Percentiles rank a stretch among this genome's conserved stretches.
These are phyloP conservation scores for Verticillium isaacii DNA, from an alignment of 2,329 filamentous ascomycete genomes.

Conservation along the genomic window DNA sequence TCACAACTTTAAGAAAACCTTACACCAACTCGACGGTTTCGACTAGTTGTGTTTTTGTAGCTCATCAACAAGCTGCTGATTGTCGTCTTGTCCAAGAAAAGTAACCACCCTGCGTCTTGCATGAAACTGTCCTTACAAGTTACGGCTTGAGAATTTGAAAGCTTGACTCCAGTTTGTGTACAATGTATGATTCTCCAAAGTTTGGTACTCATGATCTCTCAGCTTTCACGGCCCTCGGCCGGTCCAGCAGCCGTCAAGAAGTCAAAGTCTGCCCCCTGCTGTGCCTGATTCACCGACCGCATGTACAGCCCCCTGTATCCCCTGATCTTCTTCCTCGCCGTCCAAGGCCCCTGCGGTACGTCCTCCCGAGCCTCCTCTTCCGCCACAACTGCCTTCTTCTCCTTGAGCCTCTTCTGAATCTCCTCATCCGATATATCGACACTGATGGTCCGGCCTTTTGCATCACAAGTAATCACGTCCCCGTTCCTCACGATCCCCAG, in stretches of 20 bases:
- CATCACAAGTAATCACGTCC: conserved; percentile 75
- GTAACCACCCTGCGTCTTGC: no score
- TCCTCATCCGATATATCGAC: conserved; percentile 65
- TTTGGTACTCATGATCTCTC: not conserved
- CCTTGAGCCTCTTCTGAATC: conserved; percentile 53
- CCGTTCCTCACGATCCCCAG: conserved; percentile 73
- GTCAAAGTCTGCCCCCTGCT: conserved; percentile 56
- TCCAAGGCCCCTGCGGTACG: conserved; percentile 23
- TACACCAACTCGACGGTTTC: no score
- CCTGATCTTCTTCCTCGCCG: conserved; percentile 33
- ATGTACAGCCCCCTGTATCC: conserved; percentile 58
- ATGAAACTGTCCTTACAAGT: no score
- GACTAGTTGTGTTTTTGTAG: no score
- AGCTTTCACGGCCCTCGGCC: not conserved
- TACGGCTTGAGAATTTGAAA: no score
- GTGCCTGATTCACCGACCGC: conserved; percentile 54
- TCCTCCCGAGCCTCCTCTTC: conserved; percentile 49
- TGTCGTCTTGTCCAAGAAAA: no score
- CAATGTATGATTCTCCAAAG: no score
- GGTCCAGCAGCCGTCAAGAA: conserved; percentile 48
- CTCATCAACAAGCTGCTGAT: no score
- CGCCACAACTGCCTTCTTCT: conserved; percentile 46
- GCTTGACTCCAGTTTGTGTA: no score
- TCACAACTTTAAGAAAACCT: no score
- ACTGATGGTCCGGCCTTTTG: conserved; percentile 55